phyloP scores from a whole-genome alignment of 306 rosid species.

The Begonia fuchsioides region DNA sequence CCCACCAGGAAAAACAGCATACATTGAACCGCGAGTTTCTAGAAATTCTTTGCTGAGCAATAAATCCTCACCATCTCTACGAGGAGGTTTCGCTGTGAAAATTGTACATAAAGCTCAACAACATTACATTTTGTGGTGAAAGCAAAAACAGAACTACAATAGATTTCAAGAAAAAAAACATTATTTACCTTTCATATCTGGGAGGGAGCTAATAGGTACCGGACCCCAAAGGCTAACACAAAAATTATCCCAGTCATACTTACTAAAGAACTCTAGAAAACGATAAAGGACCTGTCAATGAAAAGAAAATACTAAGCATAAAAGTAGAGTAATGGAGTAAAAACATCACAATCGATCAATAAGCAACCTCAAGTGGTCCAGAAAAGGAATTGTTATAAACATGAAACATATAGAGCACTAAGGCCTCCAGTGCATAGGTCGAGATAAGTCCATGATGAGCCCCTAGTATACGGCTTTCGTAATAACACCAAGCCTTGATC shows the following conservation, averaged over 20 bases:
- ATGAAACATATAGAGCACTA: slow-evolving; percentile 96
- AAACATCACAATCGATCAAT: not conserved
- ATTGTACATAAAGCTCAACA: not conserved
- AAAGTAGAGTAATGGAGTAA: slow-evolving; percentile 8
- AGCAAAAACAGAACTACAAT: not conserved
- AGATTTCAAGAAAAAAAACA: not conserved
- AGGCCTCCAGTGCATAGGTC: slow-evolving; percentile 90
- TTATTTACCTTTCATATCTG: slow-evolving; percentile 74
- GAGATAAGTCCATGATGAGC: slow-evolving; percentile 99
- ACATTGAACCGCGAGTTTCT: slow-evolving; percentile 59
- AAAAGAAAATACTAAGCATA: slow-evolving; percentile 8
- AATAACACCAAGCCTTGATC: slow-evolving; percentile 99
- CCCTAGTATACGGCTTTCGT: slow-evolving; percentile 97
- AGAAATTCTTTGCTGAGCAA: slow-evolving; percentile 73
- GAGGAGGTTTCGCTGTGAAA: slow-evolving; percentile 80
- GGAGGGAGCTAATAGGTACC: slow-evolving; percentile 71
- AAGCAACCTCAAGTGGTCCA: slow-evolving; percentile 93
- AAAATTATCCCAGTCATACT: slow-evolving; percentile 96
- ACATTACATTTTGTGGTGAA: not conserved
- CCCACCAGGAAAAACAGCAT: slow-evolving; percentile 77
- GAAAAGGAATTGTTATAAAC: slow-evolving; percentile 87
- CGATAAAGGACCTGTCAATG: slow-evolving; percentile 72
- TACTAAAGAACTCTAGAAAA: slow-evolving; percentile 89
- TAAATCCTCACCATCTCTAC: slow-evolving; percentile 85
- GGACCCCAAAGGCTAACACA: slow-evolving; percentile 98